Base-by-base conservation (phyloP, 345 rosid species). In the Sonneratia caseolaris region DNA sequence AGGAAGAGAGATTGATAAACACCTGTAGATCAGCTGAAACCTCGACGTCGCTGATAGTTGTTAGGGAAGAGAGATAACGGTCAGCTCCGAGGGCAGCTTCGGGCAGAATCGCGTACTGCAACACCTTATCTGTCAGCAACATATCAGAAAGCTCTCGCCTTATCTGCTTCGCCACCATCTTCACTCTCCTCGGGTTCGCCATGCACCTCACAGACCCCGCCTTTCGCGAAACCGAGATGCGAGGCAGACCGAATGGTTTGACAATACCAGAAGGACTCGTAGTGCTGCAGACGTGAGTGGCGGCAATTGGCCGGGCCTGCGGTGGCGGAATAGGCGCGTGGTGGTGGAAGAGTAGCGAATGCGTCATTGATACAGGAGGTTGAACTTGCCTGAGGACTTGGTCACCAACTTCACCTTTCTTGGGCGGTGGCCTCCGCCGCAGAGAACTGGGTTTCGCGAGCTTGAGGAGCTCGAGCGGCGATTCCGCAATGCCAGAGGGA, bases 31-130 rank as follows among this genome's bases (percentile, higher is more conserved):
- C 97, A 70, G 80, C 73, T 43, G 96, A 89, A 74, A 91, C 90
- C 70, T 87, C 88, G 24, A 94, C 97, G 78, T 90, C 96, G 61
- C 96, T 89, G 61, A 89, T 87, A 71, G 97, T 87, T 16, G 98
- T 91, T 69, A 93, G 90, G 37, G 97, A 88, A 81, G 96, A 93
- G 71, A 93, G 84, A 51, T 87, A 89, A 18, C 82, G 87, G 72
- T 89, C 97, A 43, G 95, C 98, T 66, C 98, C 98, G 55, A 91
- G 83, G 47, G 93, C 85, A 47, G 91, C 84, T 79, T 93, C 97
- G 0, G 98, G 97, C 78, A 90, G 75, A 36, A 91, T 66, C n/a
- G 98, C 96, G 72, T 79, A 84, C 76, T 89, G 96, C 80, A 94
- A 71, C 4, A 91, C 93, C 61, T 87, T 90, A 74, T 94, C 98